phyloP scores from a whole-genome alignment of 169 alveolate species.

The Cyclospora cayetanensis region DNA sequence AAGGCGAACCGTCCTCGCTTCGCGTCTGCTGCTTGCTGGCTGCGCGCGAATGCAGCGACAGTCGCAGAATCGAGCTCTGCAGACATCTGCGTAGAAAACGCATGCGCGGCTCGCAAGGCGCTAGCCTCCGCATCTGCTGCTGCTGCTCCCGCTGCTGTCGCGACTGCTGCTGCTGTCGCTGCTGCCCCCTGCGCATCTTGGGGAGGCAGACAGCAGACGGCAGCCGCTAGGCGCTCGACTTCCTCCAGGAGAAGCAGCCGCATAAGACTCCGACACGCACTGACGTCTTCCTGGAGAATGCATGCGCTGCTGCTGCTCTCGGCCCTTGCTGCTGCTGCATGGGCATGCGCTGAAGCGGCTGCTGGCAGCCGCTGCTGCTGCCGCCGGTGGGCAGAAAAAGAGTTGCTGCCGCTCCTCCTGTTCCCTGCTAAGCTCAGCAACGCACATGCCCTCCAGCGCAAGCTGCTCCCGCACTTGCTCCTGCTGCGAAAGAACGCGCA shows the following conservation, averaged over 20 bases:
- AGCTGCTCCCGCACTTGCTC: background rate
- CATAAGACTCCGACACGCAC: background rate
- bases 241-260: slow-evolving; percentile 45
- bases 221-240: slow-evolving; percentile 28
- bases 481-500: background rate
- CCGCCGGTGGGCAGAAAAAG: background rate
- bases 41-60: no score
- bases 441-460: no score
- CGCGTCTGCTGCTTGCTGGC: no score
- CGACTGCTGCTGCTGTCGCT: slow-evolving; percentile 26
- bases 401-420: no score
- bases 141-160: slow-evolving; percentile 28
- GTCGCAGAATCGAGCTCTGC: no score
- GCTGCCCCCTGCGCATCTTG: slow-evolving; percentile 17
- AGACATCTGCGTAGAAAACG: no score
- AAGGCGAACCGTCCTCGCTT: no score
- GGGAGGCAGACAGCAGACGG: slow-evolving; percentile 1
- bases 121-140: slow-evolving; percentile 15
- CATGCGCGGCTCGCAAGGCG: slow-evolving; percentile 1
- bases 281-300: background rate
- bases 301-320: background rate
- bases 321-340: no score
- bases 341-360: no score
- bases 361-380: slow-evolving; percentile 12
- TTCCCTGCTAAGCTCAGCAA: no score